Percentiles rank a stretch among this genome's conserved stretches.
phyloP scores from a whole-genome alignment of 257 asterid genomes.

The Oldenlandia corymbosa region DNA sequence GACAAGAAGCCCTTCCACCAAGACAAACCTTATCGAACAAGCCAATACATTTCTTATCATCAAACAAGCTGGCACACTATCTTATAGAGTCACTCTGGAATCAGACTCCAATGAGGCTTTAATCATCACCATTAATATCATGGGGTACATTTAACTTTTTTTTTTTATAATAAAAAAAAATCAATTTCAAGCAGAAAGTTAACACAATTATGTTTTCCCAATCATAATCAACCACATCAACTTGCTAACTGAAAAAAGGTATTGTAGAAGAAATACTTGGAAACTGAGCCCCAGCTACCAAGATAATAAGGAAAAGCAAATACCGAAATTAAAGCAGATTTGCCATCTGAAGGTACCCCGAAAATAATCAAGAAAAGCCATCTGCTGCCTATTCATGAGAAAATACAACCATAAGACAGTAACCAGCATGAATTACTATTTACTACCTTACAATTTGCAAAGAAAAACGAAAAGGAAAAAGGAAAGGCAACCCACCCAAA shows the following conservation, averaged over 20 bases:
- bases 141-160: not conserved
- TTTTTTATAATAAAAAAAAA: not conserved
- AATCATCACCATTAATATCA: not conserved
- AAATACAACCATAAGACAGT: slow-evolving; percentile 17
- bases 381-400: slow-evolving; percentile 43
- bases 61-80: not conserved
- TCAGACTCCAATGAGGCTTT: not conserved
- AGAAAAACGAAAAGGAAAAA: not conserved
- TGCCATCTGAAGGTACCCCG: slow-evolving; percentile 99
- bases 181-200: too few species aligned
- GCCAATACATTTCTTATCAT: not conserved
- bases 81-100: not conserved
- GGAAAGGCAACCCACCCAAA: slow-evolving; percentile 48
- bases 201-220: not conserved
- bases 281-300: slow-evolving; percentile 6
- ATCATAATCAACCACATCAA: not conserved
- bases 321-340: slow-evolving; percentile 97
- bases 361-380: slow-evolving; percentile 71
- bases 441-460: not conserved
- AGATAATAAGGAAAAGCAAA: slow-evolving; percentile 17
- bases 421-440: too few species aligned
- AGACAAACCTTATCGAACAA: not conserved
- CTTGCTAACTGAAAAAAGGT: slow-evolving; percentile 1
- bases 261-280: not conserved
- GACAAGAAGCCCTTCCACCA: not conserved